A percentile compares a stretch with the other conserved stretches of the same genome.
Evolutionary conservation across 345 rosid species (phyloP).

Genomic region (Lenwebbia sp.): DNA sequence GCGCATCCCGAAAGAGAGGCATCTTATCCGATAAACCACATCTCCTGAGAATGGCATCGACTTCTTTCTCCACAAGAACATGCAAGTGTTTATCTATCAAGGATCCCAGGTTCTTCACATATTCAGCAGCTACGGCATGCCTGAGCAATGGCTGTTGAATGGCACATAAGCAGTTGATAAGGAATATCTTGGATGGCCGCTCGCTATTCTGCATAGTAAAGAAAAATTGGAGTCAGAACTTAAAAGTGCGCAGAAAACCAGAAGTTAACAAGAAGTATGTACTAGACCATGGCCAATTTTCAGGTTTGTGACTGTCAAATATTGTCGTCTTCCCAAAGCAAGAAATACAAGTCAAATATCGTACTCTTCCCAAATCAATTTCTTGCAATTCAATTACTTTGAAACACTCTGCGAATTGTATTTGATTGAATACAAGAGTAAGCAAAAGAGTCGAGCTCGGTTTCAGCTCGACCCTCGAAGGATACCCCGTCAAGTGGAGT

Average conservation of each 20-base stretch:
- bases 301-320: background rate
- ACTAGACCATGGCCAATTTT: background rate
- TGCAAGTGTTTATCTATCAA: constrained; percentile 66
- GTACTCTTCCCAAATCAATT: background rate
- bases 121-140: constrained; percentile 64
- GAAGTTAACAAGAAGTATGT: background rate
- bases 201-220: constrained; percentile 53
- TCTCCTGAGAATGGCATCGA: constrained; percentile 58
- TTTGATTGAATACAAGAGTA: background rate
- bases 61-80: constrained; percentile 78
- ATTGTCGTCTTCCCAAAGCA: background rate
- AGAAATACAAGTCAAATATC: background rate
- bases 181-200: constrained; percentile 82
- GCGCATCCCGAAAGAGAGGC: constrained; percentile 39
- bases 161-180: constrained; percentile 80
- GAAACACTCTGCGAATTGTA: background rate
- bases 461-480: background rate
- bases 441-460: background rate
- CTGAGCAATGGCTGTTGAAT: constrained; percentile 76
- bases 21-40: constrained; percentile 63
- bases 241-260: background rate
- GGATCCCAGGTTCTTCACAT: constrained; percentile 50
- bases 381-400: background rate
- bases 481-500: background rate
- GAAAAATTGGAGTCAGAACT: background rate